Base-by-base conservation (phyloP, 805 yeast genomes). In the Trichomonascus vanleenenianus region DNA sequence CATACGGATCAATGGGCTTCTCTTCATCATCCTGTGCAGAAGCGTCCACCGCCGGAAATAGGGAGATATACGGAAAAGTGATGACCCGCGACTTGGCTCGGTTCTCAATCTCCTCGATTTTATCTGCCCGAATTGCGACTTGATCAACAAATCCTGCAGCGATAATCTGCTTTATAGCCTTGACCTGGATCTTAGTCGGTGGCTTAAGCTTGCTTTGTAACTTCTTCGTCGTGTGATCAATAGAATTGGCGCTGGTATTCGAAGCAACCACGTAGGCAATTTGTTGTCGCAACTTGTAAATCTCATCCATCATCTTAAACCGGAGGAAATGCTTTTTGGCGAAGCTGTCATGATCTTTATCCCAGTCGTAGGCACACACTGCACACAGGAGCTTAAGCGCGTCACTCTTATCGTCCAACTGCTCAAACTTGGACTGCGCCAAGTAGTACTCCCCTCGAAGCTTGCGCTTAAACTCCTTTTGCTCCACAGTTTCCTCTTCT, bases 71-170 rank as follows among this genome's bases (percentile, higher is more conserved):
- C 0, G 85, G 85, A 40, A 74, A 70, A 39, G 70, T 66, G 45
- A 68, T 67, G 43, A 75, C 68, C 30, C 54, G 74, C 34, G 82
- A 68, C 43, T 74, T 79, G 50, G 82, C 83, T 1, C 82, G 68
- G 2, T 82, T 63, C 40, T 64, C 69, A 6, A 78, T 70, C 15
- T 84, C 95, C 1, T 79, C 69, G 5, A 79, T 65, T 30, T 79
- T 54, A 57, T 89, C 97, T 1, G 86, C 89, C 50, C 97, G 72
- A 12, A 86, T 75, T 1, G 95, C 95, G 18, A 91, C 75, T 59
- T 85, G 95, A 62, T 93, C 99, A 34, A 93, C 73, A 56, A 85
- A 93, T 0, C 97, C 98, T 0, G 97, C 82, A 4, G 96, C 77
- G 2, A 91, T 71, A 79, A 93, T 89, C 64, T 93, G 99, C 58